Base-by-base conservation (phyloP, 2,329 filamentous ascomycete genomes). In the Monosporascus sp. region DNA sequence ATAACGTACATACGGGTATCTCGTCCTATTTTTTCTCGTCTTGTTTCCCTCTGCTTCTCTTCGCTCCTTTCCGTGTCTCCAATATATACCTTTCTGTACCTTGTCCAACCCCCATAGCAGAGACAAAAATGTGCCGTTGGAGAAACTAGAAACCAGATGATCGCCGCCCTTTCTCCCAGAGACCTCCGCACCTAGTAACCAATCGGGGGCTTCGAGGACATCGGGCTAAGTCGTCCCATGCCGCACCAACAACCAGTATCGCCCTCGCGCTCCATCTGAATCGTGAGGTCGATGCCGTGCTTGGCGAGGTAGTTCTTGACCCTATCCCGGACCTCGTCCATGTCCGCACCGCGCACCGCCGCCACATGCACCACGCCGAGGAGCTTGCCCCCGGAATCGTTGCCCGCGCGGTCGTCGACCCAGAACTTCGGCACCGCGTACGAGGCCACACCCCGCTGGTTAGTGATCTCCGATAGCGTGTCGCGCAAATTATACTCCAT, bases 341-440 rank as follows among this genome's bases (percentile, higher is more conserved):
- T 68, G 61, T 92, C 85, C 2, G 87, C 84, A 2, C 80, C 82
- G 24, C 83, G 81, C 1, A 85, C 83, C 1, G 90, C 90, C 55
- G 91, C 84, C 40, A 97, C 81, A 66, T 97, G 93, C 56, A 97
- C 92, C 1, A 94, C 87, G 2, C 93, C 93, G 14, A 92, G 74
- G 2, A 97, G 78, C 57, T 77, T 82, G 53, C 78, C 75, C 2
- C 70, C 73, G 3, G 69, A 65, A 20, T 73, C 72, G 8, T 66
- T 71, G 3, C 71, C 70, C 19, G 70, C 72, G 11, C 81, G 74
- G 57, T 96, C 91, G 62, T 95, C 90, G 16, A 94, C 75, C 94
- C 94, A 99, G 66, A 97, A 97, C 63, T 91, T 88, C 7, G 93
- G 92, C 1, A 89, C 89, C 1, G 88, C 81, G 65, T 97, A 97